These are phyloP conservation scores for Fusarium clavum DNA, from an alignment of 2,329 filamentous ascomycete genomes.

Conservation along the genomic window DNA sequence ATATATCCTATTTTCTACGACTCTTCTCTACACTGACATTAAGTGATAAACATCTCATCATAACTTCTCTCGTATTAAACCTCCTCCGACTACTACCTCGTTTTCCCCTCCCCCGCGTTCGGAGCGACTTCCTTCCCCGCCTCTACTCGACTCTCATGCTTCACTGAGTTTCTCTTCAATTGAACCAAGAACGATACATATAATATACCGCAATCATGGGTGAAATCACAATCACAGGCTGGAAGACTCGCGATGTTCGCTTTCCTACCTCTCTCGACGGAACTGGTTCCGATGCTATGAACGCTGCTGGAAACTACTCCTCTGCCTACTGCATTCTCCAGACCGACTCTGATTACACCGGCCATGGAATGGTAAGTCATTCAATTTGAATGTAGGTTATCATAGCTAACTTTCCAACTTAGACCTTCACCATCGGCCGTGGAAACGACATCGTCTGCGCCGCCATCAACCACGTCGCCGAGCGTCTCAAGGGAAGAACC, in stretches of 20 bases:
- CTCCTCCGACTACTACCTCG: not conserved
- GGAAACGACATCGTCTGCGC: constrained; percentile 93
- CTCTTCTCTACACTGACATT: not conserved
- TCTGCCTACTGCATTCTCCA: constrained; percentile 93
- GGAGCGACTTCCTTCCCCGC: constrained; percentile 29
- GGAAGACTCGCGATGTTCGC: constrained; percentile 77
- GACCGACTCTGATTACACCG: constrained; percentile 77
- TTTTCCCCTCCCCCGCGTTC: constrained; percentile 41
- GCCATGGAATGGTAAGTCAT: constrained; percentile 78
- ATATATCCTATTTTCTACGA: not conserved
- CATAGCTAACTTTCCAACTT: constrained; percentile 5
- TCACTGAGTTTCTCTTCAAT: not conserved
- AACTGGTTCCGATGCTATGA: constrained; percentile 98
- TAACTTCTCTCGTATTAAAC: constrained; percentile 2
- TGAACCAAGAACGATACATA: constrained; percentile 1
- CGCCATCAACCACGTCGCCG: constrained; percentile 82
- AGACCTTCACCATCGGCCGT: constrained; percentile 86
- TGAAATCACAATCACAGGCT: constrained; percentile 78
- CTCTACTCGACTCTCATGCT: not conserved
- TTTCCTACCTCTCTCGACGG: constrained; percentile 95
- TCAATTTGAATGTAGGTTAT: not conserved
- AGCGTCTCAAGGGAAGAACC: constrained; percentile 79
- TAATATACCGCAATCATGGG: constrained; percentile 32
- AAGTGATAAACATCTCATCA: constrained; percentile 6
- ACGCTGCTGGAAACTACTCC: constrained; percentile 91